Evolutionary conservation across 148 eudicot species (phyloP).

Genomic region (Tetragonia tetragonoides): DNA sequence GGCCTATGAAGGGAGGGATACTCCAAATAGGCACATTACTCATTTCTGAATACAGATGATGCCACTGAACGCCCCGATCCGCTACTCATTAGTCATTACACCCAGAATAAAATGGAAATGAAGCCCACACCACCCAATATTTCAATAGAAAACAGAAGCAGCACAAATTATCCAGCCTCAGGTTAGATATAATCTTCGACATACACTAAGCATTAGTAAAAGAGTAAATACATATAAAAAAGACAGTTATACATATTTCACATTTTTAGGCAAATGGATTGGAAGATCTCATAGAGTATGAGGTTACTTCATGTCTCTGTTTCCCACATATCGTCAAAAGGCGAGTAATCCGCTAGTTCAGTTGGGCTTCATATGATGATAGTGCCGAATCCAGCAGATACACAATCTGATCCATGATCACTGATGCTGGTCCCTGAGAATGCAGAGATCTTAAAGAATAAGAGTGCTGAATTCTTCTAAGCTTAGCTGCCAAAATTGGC

Average conservation of each 20-base stretch:
- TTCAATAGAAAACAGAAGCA: neutral
- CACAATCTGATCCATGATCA: slow-evolving; percentile 9
- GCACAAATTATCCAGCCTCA: neutral
- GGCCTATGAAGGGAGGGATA: no score
- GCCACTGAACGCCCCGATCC: no score
- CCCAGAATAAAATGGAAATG: no score
- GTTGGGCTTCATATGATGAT: neutral
- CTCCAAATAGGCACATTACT: no score
- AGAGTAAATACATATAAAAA: no score
- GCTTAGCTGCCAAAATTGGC: neutral
- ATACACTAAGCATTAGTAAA: no score
- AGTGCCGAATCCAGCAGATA: neutral
- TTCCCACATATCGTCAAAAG: neutral
- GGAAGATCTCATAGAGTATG: neutral
- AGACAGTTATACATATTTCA: neutral
- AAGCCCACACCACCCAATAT: no score
- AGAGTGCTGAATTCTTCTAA: neutral
- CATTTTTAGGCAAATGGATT: neutral
- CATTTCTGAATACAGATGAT: no score
- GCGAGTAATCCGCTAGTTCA: neutral
- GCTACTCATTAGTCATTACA: no score
- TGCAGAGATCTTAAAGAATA: neutral
- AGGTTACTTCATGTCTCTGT: no score
- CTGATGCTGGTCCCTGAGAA: neutral
- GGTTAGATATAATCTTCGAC: no score